These are phyloP conservation scores for Malassezia restricta DNA, from an alignment of 1,284 basidiomycete species.

Conservation along the genomic window DNA sequence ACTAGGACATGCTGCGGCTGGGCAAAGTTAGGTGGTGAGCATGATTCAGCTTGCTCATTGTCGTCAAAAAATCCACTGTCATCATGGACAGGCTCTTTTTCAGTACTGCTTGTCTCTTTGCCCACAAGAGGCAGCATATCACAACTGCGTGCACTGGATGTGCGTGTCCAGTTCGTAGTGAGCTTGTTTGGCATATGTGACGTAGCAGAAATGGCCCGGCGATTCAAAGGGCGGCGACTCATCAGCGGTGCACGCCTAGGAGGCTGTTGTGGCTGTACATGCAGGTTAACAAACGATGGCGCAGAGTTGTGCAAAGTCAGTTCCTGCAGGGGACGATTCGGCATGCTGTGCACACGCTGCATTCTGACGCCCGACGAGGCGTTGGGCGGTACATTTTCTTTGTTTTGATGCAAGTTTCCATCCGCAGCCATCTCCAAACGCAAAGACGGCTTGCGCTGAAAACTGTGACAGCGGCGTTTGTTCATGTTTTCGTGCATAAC, in stretches of 20 bases:
- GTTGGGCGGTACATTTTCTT: not conserved
- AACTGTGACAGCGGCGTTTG: conserved; percentile 3
- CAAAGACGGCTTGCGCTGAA: conserved; percentile 16
- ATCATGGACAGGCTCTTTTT: conserved; percentile 15
- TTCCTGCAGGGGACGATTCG: not conserved
- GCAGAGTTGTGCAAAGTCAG: not conserved
- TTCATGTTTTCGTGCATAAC: conserved; percentile 18
- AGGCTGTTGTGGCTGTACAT: not conserved
- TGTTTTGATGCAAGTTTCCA: conserved; percentile 13
- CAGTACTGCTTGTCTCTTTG: not conserved
- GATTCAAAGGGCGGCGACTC: not conserved
- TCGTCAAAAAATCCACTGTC: conserved; percentile 32
- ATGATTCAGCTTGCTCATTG: not conserved
- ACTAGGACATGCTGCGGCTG: not conserved
- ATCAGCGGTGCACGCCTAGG: not conserved
- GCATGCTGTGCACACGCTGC: conserved; percentile 1
- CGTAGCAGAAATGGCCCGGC: not conserved
- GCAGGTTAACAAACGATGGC: not conserved
- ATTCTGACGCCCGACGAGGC: not conserved
- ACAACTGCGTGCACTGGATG: conserved; percentile 13
- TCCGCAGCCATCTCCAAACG: conserved; percentile 30
- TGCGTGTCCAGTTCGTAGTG: conserved; percentile 2
- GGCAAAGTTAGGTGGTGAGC: not conserved
- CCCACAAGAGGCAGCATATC: not conserved
- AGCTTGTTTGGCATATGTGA: not conserved